phyloP scores from a whole-genome alignment of 768 basidiomycete species.

The Calocybe indica region DNA sequence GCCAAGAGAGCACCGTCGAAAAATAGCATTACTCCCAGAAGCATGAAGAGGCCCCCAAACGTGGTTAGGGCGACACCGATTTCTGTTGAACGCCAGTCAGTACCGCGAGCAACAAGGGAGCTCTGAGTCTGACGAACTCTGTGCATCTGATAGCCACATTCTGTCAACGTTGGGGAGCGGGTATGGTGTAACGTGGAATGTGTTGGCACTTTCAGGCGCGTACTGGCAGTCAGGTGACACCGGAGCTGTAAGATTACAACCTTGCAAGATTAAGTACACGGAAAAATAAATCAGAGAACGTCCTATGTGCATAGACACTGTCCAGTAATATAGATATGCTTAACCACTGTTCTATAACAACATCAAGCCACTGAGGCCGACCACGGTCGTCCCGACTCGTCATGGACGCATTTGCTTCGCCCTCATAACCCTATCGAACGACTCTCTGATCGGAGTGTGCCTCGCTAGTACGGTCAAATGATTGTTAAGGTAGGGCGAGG shows the following conservation, averaged over 20 bases:
- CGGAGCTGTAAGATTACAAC: too few species aligned
- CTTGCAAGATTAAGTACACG: too few species aligned
- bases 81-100: constrained; percentile 40
- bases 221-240: too few species aligned
- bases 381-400: constrained; percentile 6
- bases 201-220: too few species aligned
- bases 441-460: constrained; percentile 63
- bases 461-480: constrained; percentile 65
- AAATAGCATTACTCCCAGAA: constrained; percentile 92
- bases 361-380: too few species aligned
- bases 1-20: constrained; percentile 95
- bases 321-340: too few species aligned
- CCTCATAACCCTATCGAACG: constrained; percentile 58
- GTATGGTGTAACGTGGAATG: too few species aligned
- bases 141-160: constrained; percentile 66
- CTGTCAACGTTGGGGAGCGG: constrained; percentile 3
- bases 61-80: constrained; percentile 96
- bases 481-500: constrained; percentile 63
- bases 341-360: too few species aligned
- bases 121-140: constrained; percentile 36
- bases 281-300: too few species aligned
- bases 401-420: constrained; percentile 40
- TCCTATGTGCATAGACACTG: too few species aligned
- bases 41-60: constrained; percentile 93
- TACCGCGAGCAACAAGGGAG: background rate